These are phyloP conservation scores for Ceratobasidium sp. DNA, from an alignment of 1,284 basidiomycete species.

Conservation along the genomic window DNA sequence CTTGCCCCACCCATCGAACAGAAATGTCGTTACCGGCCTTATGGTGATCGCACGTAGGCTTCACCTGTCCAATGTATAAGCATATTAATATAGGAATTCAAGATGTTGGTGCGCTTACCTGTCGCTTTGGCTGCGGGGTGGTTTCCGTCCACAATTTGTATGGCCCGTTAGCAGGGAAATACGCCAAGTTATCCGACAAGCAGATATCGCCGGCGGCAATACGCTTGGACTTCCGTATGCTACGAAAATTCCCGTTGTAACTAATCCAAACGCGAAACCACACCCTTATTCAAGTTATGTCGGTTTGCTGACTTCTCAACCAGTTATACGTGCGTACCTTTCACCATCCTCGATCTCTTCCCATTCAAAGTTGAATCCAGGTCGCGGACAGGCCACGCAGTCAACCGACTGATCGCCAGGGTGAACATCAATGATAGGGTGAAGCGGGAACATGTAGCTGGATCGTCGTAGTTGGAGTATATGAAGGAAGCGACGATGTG, in stretches of 20 bases:
- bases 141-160: neutral
- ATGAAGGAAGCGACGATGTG: neutral
- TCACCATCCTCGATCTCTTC: neutral
- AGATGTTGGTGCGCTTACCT: neutral
- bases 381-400: slow-evolving; percentile 15
- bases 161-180: neutral
- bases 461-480: neutral
- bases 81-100: neutral
- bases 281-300: neutral
- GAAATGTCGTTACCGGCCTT: neutral
- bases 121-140: neutral
- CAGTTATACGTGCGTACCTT: neutral
- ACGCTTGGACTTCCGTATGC: slow-evolving; percentile 1
- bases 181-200: neutral
- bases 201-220: neutral
- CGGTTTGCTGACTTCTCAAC: neutral
- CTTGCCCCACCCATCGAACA: neutral
- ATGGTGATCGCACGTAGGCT: slow-evolving; percentile 12
- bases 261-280: slow-evolving; percentile 2
- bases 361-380: slow-evolving; percentile 23
- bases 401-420: slow-evolving; percentile 1
- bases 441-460: neutral
- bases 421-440: slow-evolving; percentile 5
- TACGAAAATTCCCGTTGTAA: slow-evolving; percentile 17
- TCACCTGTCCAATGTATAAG: neutral